Evolutionary conservation across 2,329 filamentous ascomycete genomes (phyloP), one percentile per base, ranked within the genome.

Genomic region (Alternaria hordeiaustralica): DNA sequence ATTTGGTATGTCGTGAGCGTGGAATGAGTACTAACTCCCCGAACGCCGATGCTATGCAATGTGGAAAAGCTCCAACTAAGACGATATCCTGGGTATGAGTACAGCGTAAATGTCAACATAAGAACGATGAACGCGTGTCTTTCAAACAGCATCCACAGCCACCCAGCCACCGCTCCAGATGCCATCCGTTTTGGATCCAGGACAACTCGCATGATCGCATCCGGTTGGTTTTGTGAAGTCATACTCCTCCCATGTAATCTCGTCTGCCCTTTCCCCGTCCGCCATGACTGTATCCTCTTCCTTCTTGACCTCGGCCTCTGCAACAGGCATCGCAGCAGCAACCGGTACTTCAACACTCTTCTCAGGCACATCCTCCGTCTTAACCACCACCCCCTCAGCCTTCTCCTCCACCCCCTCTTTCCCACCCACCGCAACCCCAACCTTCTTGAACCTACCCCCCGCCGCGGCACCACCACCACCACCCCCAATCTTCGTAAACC

Each of bases 381-480:
- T 60, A n/a, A 26, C 59, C 15, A 30, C 33, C 1, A 20, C 46
- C 15, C 47, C 58, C 26, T 59, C 47, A 53, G 57, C 61, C 25
- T 65, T 49, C 1, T 30, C 36, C 13, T 50, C 60, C 8, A 41
- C 36, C 0, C 15, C 36, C 6, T 54, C 55, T 9, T 61, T 63
- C 45, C 62, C 58, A 20, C 66, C 55, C 18, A 73, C 74, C 6
- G 63, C 66, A n/a, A 72, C 73, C 1, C 92, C 92, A 1, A 90
- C 90, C 75, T 95, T 96, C 81, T 94, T 92, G 70, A 90, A 89
- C 0, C 88, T 86, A 0, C 82, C 81, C 1, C 69, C 70, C 3
- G 54, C 68, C 12, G 50, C 64, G 2, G 49, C 55, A 23, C 68
- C 72, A 21, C 74, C 72, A 21, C 74, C 65, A 5, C 43, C 54